Evolutionary conservation across 2,329 filamentous ascomycete species (phyloP).

Genomic region (Phialemoniopsis sp.): DNA sequence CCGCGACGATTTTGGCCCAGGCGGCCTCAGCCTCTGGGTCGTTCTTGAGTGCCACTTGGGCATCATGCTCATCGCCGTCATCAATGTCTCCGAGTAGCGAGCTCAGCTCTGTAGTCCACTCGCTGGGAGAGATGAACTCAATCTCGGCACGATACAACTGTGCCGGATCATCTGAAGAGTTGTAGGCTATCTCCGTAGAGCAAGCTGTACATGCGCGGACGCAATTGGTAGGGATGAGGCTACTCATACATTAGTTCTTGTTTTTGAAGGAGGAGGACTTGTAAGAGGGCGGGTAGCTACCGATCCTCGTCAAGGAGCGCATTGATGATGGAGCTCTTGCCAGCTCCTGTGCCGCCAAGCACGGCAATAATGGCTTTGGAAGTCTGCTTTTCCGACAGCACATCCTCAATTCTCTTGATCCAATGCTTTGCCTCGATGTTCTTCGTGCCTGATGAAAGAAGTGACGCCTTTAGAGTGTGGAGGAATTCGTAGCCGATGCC

Average conservation of each 20-base stretch:
- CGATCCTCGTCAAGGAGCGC: constrained; percentile 57
- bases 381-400: too few species aligned
- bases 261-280: too few species aligned
- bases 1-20: constrained; percentile 44
- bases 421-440: too few species aligned
- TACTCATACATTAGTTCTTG: too few species aligned
- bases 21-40: constrained; percentile 33
- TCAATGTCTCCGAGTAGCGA: constrained; percentile 44
- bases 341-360: constrained; percentile 56
- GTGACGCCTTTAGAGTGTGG: too few species aligned
- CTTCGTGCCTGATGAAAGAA: too few species aligned
- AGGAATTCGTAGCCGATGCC: too few species aligned
- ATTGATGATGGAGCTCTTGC: constrained; percentile 60
- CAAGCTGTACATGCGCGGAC: constrained; percentile 60
- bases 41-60: constrained; percentile 28
- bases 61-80: constrained; percentile 29
- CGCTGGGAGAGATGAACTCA: constrained; percentile 47
- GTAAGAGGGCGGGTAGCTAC: constrained; percentile 7
- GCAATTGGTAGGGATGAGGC: constrained; percentile 34
- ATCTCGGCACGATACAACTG: constrained; percentile 40
- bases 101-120: constrained; percentile 49
- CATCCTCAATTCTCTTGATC: too few species aligned
- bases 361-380: constrained; percentile 44
- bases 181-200: constrained; percentile 56
- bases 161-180: constrained; percentile 31